These are phyloP conservation scores for Aspergillus hiratsukae DNA, from an alignment of 2,329 filamentous ascomycete species.

Conservation along the genomic window DNA sequence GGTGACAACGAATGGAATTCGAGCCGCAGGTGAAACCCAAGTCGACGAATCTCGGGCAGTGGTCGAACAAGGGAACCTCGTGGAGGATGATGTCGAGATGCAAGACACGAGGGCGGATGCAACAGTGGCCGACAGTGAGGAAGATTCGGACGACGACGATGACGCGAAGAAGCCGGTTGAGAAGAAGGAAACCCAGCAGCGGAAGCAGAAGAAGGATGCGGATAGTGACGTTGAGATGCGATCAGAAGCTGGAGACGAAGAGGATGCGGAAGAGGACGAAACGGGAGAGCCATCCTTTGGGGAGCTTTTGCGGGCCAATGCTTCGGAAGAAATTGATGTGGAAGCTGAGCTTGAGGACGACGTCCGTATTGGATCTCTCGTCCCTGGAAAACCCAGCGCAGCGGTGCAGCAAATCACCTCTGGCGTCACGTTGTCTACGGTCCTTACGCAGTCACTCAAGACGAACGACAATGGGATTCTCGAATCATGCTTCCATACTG, in stretches of 20 bases:
- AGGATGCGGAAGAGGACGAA: slow-evolving; percentile 39
- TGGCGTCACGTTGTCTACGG: slow-evolving; percentile 78
- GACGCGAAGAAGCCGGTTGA: slow-evolving; percentile 16
- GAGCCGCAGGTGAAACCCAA: slow-evolving; percentile 46
- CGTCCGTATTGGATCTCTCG: slow-evolving; percentile 41
- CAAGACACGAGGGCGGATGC: slow-evolving; percentile 36
- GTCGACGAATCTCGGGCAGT: slow-evolving; percentile 56
- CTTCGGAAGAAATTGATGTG: slow-evolving; percentile 72
- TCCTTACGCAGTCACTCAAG: slow-evolving; percentile 87
- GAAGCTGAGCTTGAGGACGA: slow-evolving; percentile 46
- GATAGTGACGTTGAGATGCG: slow-evolving; percentile 27
- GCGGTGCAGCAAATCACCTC: slow-evolving; percentile 57
- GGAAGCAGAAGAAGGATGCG: slow-evolving; percentile 11
- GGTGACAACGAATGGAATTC: slow-evolving; percentile 51
- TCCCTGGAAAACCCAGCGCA: slow-evolving; percentile 42
- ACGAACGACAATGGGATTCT: slow-evolving; percentile 88
- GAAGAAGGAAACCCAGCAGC: slow-evolving; percentile 14
- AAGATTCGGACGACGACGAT: slow-evolving; percentile 18
- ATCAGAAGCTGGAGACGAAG: slow-evolving; percentile 28
- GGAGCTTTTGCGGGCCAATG: slow-evolving; percentile 69
- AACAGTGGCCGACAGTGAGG: slow-evolving; percentile 22
- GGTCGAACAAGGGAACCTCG: slow-evolving; percentile 47
- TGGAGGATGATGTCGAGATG: slow-evolving; percentile 41
- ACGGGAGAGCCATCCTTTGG: slow-evolving; percentile 69
- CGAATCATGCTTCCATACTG: slow-evolving; percentile 83